A percentile compares a stretch with the other conserved stretches of the same genome.
Conservation (phyloP, 1,139 yeast genomes). For the Oligophagozyma castellii region DNA sequence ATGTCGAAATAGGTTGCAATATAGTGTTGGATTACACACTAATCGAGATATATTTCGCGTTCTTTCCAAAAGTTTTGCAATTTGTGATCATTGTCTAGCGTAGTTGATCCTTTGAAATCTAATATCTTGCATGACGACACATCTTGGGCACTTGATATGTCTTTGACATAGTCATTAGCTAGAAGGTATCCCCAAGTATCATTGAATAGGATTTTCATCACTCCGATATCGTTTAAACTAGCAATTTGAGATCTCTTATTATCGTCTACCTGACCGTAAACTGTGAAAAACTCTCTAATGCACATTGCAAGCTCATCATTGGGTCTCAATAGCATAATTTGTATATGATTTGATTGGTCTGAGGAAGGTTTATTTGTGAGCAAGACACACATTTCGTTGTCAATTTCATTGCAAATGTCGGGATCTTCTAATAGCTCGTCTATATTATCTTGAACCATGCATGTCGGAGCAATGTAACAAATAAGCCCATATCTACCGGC, state of each 20-base stretch:
- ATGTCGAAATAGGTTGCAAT: too few relatives aligned
- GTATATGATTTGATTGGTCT: conserved; percentile 1
- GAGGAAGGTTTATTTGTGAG: conserved; percentile 7
- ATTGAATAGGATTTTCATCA: conserved; percentile 17
- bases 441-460: conserved; percentile 17
- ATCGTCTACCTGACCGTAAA: conserved; percentile 16
- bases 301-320: conserved; percentile 21
- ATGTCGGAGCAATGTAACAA: conserved; percentile 21
- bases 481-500: conserved; percentile 15
- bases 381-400: conserved; percentile 17
- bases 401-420: conserved; percentile 17
- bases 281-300: conserved; percentile 22
- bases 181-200: conserved; percentile 21
- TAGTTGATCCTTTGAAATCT: too few relatives aligned
- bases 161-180: conserved; percentile 10
- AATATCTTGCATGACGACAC: background rate
- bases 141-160: background rate
- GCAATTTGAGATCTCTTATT: conserved; percentile 9
- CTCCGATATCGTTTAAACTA: conserved; percentile 12
- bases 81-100: too few relatives aligned
- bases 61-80: too few relatives aligned
- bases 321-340: conserved; percentile 18
- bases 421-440: conserved; percentile 19
- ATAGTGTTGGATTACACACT: too few relatives aligned
- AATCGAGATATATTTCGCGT: too few relatives aligned